A percentile compares a stretch with the other conserved stretches of the same genome.
Evolutionary conservation across 805 yeast species (phyloP).

Genomic region (Barnettozyma wickerhamii): DNA sequence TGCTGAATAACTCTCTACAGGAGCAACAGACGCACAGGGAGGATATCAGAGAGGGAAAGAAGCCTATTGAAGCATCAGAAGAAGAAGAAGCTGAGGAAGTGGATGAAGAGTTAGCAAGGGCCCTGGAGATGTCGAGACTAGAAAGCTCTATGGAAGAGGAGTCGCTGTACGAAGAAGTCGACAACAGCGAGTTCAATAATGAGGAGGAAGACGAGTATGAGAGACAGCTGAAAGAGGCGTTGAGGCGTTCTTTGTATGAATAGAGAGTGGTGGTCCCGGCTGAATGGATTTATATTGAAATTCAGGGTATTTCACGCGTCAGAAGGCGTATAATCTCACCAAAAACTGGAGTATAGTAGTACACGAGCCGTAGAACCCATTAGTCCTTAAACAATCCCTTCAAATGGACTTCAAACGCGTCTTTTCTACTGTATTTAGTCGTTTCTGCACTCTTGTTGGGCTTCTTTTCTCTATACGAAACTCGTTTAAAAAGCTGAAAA

Average conservation of each 20-base stretch:
- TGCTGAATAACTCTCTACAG: constrained; percentile 20
- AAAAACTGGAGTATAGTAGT: neutral
- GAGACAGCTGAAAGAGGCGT: constrained; percentile 20
- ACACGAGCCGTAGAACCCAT: no score
- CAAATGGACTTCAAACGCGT: neutral
- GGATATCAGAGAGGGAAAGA: constrained; percentile 3
- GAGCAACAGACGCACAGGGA: constrained; percentile 9
- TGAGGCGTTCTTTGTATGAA: constrained; percentile 21
- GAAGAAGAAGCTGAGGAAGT: constrained; percentile 7
- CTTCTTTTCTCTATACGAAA: no score
- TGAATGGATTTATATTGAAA: no score
- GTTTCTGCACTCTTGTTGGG: neutral
- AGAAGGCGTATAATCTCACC: no score
- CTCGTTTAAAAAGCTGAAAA: no score
- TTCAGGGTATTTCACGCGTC: no score
- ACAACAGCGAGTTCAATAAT: neutral
- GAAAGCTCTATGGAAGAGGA: neutral
- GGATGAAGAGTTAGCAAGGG: constrained; percentile 13
- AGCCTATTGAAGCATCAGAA: neutral
- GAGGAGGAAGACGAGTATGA: constrained; percentile 9
- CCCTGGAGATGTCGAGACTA: constrained; percentile 8
- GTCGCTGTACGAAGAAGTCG: neutral
- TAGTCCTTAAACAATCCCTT: no score
- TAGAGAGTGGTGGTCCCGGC: neutral
- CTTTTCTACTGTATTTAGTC: neutral